A percentile compares a stretch with the other conserved stretches of the same genome.
Evolutionary conservation across 768 basidiomycete genomes (phyloP).

Genomic region (Naganishia vaughanmartiniae): DNA sequence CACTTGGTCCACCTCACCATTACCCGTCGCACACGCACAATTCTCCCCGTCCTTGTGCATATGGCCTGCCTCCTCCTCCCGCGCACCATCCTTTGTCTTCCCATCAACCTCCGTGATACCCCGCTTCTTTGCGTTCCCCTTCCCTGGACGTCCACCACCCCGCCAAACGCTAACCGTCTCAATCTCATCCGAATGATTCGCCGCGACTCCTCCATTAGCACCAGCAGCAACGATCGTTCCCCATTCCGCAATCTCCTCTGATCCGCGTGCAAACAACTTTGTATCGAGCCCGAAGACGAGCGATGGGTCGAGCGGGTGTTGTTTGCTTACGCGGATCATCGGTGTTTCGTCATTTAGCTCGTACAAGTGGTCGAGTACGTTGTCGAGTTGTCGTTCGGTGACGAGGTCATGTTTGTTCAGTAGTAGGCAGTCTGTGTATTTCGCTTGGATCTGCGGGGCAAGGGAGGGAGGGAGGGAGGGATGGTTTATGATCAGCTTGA

Average conservation of each 20-base stretch:
- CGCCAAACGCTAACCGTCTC: constrained; percentile 69
- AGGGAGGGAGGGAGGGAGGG: too few species aligned
- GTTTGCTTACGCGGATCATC: constrained; percentile 67
- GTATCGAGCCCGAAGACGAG: constrained; percentile 87
- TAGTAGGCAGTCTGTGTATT: constrained; percentile 86
- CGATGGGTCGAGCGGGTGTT: constrained; percentile 66
- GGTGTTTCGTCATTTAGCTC: constrained; percentile 88
- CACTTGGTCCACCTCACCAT: constrained; percentile 17
- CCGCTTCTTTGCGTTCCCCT: constrained; percentile 29
- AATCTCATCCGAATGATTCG: constrained; percentile 74
- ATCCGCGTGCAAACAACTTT: constrained; percentile 61
- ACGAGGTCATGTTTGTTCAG: constrained; percentile 90
- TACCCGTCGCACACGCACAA: constrained; percentile 31
- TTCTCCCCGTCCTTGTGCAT: constrained; percentile 20
- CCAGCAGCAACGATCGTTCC: constrained; percentile 30
- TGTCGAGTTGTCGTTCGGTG: constrained; percentile 72
- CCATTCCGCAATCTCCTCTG: constrained; percentile 44
- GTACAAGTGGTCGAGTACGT: constrained; percentile 78
- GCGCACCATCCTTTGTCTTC: constrained; percentile 28
- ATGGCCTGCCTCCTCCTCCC: constrained; percentile 37
- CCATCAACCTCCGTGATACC: constrained; percentile 31
- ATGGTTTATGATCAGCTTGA: too few species aligned
- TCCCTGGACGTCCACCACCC: constrained; percentile 49
- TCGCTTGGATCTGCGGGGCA: constrained; percentile 61
- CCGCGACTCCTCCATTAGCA: neutral